phyloP scores from a whole-genome alignment of 768 basidiomycete genomes.

The Neoboletus magnificus region DNA sequence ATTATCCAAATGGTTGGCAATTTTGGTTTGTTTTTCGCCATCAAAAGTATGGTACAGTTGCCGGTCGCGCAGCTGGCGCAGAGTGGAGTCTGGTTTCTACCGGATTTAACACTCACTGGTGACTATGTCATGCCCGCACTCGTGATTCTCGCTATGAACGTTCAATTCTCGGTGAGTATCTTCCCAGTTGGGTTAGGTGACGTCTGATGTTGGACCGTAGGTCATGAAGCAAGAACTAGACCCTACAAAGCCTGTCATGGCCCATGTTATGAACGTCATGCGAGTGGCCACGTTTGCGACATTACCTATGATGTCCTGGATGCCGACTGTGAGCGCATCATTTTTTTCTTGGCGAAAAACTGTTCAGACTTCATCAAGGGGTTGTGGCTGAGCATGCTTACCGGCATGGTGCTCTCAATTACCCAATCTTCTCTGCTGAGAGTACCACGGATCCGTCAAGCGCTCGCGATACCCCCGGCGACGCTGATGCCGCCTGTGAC shows the following conservation, averaged over 20 bases:
- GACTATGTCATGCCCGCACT: constrained; percentile 67
- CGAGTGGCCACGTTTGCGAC: constrained; percentile 53
- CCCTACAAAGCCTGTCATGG: constrained; percentile 49
- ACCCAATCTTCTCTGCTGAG: constrained; percentile 49
- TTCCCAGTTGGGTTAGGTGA: not conserved
- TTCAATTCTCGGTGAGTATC: constrained; percentile 62
- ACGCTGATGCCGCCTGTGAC: constrained; percentile 19
- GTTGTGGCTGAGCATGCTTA: constrained; percentile 54
- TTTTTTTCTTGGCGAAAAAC: not conserved
- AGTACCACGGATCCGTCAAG: constrained; percentile 38
- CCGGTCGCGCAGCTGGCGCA: constrained; percentile 72
- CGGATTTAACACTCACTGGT: constrained; percentile 82
- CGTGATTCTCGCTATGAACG: constrained; percentile 56
- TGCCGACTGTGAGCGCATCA: constrained; percentile 59
- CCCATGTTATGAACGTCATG: constrained; percentile 67
- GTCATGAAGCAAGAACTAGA: constrained; percentile 53
- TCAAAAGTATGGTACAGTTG: constrained; percentile 65
- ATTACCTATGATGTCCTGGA: constrained; percentile 49
- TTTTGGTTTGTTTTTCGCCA: constrained; percentile 78
- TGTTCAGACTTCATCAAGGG: constrained; percentile 38
- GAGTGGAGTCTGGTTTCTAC: constrained; percentile 71
- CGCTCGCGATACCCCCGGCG: constrained; percentile 34
- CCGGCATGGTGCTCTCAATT: constrained; percentile 45
- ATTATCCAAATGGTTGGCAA: constrained; percentile 74
- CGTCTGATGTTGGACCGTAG: constrained; percentile 21